phyloP scores from a whole-genome alignment of 371 early-diverging fungal genomes.

The Mucor lusitanicus region DNA sequence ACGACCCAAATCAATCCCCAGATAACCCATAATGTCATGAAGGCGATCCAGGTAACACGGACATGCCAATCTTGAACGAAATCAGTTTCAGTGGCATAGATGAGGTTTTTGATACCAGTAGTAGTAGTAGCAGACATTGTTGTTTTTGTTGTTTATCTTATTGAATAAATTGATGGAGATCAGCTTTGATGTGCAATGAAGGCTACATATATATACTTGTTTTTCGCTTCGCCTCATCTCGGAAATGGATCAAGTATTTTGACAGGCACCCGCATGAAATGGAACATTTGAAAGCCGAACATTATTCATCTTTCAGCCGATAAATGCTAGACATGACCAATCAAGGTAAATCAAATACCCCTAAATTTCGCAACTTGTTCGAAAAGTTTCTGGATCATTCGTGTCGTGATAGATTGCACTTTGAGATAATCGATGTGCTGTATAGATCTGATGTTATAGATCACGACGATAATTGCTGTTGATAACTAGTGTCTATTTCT shows the following conservation, averaged over 20 bases:
- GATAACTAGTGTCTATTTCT: no score
- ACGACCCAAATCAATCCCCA: slow-evolving; percentile 34
- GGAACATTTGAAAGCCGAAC: neutral
- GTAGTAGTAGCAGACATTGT: neutral
- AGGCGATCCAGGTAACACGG: slow-evolving; percentile 37
- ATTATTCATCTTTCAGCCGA: neutral
- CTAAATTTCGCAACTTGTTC: neutral
- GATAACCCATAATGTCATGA: slow-evolving; percentile 35
- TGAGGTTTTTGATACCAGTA: neutral
- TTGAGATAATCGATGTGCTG: neutral
- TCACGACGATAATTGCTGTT: neutral
- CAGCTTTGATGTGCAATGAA: neutral
- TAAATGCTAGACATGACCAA: neutral
- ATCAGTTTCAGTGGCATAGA: neutral
- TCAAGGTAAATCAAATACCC: neutral
- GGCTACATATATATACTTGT: neutral
- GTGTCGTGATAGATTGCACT: neutral
- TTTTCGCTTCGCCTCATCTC: neutral
- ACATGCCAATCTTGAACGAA: slow-evolving; percentile 33
- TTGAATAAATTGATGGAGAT: neutral
- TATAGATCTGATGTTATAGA: neutral
- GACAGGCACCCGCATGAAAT: neutral
- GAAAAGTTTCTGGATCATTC: neutral
- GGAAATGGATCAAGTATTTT: neutral
- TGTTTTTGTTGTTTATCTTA: neutral